Evolutionary conservation across 257 asterid species (phyloP).

Genomic region (Scutellaria baicalensis): DNA sequence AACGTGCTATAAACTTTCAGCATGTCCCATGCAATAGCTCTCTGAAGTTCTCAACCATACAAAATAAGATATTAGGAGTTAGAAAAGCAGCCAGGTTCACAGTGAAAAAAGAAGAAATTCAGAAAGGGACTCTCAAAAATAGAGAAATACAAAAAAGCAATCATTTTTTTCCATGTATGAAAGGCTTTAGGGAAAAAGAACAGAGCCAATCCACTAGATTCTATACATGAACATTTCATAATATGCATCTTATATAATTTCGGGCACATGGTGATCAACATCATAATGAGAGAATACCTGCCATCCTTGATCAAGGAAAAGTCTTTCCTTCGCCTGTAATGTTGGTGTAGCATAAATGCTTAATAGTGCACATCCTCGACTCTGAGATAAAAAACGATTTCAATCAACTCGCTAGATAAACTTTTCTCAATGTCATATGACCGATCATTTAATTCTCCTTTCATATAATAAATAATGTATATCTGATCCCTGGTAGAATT

Average conservation of each 20-base stretch:
- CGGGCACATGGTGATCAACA: neutral
- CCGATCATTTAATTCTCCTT: conserved; percentile 1
- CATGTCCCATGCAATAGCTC: conserved; percentile 99
- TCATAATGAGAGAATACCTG: conserved; percentile 45
- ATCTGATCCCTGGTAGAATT: neutral
- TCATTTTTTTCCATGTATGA: neutral
- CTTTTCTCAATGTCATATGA: neutral
- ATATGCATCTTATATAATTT: neutral
- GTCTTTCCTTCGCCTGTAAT: conserved; percentile 76
- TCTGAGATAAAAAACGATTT: conserved; percentile 35
- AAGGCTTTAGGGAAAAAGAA: neutral
- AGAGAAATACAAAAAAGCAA: neutral
- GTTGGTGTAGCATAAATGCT: conserved; percentile 89
- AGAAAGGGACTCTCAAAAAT: neutral
- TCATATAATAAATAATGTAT: neutral
- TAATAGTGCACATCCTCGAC: conserved; percentile 83
- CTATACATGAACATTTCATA: neutral
- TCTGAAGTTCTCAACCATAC: conserved; percentile 41
- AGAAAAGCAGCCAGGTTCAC: neutral
- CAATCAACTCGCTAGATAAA: neutral
- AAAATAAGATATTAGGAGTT: conserved; percentile 18
- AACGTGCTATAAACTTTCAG: conserved; percentile 74
- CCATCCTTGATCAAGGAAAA: conserved; percentile 96
- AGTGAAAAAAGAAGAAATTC: neutral
- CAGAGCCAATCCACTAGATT: neutral